Conservation (phyloP, 2,329 filamentous ascomycete genomes). For the Knoxdaviesia proteae region DNA sequence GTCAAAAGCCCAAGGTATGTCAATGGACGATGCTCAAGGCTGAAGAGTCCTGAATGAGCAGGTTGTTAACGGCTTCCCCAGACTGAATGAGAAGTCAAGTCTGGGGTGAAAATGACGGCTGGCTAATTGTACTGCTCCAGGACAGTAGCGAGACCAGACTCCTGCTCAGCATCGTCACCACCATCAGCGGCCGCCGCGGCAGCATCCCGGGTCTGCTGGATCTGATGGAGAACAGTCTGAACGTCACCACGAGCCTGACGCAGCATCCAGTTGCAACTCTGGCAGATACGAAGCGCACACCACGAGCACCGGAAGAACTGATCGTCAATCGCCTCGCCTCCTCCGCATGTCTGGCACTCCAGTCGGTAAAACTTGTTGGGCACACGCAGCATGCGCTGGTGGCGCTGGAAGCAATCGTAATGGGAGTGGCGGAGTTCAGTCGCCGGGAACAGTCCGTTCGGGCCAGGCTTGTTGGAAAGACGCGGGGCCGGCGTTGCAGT, state of each 20-base stretch:
- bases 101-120: no score
- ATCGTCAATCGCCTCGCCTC: constrained; percentile 16
- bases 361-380: constrained; percentile 28
- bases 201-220: constrained; percentile 3
- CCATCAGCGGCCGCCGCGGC: not conserved
- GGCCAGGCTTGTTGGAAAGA: constrained; percentile 1
- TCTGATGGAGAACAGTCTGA: constrained; percentile 15
- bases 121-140: not conserved
- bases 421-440: constrained; percentile 21
- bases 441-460: constrained; percentile 19
- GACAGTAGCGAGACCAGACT: not conserved
- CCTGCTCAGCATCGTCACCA: not conserved
- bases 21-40: no score
- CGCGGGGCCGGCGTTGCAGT: not conserved
- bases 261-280: constrained; percentile 21
- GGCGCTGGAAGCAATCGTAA: constrained; percentile 24
- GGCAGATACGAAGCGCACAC: constrained; percentile 31
- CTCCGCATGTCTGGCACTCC: constrained; percentile 28
- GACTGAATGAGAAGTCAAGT: no score
- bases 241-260: constrained; percentile 21
- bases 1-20: no score
- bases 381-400: constrained; percentile 25
- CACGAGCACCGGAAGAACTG: constrained; percentile 24
- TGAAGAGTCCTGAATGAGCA: no score
- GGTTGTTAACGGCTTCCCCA: no score